Evolutionary conservation across 2,329 filamentous ascomycete genomes (phyloP), one percentile per base, ranked within the genome.

Genomic region (Aspergillus costaricaensis): DNA sequence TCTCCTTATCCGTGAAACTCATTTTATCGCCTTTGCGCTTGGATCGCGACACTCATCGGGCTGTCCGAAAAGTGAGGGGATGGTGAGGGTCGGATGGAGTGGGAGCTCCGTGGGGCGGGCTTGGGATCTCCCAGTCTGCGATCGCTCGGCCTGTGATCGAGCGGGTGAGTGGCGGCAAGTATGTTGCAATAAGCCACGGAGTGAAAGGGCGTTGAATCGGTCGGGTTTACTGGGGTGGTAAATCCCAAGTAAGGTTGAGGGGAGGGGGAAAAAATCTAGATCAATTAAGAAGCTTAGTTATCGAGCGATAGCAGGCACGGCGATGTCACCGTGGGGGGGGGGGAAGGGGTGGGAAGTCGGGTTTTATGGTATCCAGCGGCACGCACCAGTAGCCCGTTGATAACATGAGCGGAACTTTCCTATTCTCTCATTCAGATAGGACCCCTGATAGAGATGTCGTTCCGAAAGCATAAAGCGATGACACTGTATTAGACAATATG

Each of bases 1-100:
- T 88, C 83, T 96, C 92, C 69, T 82, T 80, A 71, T 79, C 75
- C 62, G 81, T 79, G 65, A 82, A 74, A 70, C 82, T 79, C 74
- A 79, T 79, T 44, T 68, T 64, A 65, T 55, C 55, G 60, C 57
- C 58, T 56, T 59, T 55, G 64, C 43, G 57, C 43, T 59, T 38
- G n/a, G 55, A 62, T 59, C 47, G 60, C 62, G 62, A 62, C 52
- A 65, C 66, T 65, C 73, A 70, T 75, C 62, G 66, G 67, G 64
- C 57, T 67, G 52, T 66, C 59, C 30, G 43, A 51, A 8, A n/a
- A 48, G 19, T 50, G 25, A 38, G 39, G 25, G 51, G 38, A 50
- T 32, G 44, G 30, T 41, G 50, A 39, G 49, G 51, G 51, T 36
- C 44, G 38, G 59, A 25, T 39, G 55, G 54, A 39, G 23, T 36